Percentiles rank a stretch among this genome's conserved stretches.
Conservation (phyloP, 2,329 filamentous ascomycete species). For the Colletotrichum horii region DNA sequence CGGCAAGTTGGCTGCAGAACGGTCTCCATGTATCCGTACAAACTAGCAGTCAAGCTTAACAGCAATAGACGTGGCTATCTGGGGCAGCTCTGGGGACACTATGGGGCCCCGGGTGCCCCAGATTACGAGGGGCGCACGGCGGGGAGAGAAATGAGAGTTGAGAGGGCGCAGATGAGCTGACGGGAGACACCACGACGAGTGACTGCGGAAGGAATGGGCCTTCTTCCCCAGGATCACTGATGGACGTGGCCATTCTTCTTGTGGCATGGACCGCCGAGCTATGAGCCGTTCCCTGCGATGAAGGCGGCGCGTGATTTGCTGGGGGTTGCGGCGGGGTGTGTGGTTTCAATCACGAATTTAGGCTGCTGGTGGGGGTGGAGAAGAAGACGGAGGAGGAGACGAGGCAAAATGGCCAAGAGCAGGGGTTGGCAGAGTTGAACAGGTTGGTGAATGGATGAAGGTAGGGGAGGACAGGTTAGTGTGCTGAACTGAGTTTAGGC, state of each 20-base stretch:
- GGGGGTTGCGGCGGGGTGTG: neutral
- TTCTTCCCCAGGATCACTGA: neutral
- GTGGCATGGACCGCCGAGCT: neutral
- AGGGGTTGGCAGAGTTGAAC: neutral
- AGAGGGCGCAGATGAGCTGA: neutral
- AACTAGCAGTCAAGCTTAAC: constrained; percentile 1
- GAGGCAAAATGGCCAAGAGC: constrained; percentile 5
- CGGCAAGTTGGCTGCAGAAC: neutral
- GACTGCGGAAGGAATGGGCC: neutral
- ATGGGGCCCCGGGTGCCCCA: constrained; percentile 6
- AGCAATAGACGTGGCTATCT: constrained; percentile 4
- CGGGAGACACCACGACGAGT: neutral
- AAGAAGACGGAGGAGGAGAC: neutral
- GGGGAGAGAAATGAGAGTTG: neutral
- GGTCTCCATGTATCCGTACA: neutral
- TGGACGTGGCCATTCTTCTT: constrained; percentile 2
- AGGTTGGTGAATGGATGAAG: neutral
- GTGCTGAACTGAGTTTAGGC: constrained; percentile 4
- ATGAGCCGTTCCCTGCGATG: constrained; percentile 1
- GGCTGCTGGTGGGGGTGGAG: constrained; percentile 6
- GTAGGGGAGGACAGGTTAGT: neutral
- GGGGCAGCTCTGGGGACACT: neutral
- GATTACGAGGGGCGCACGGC: neutral
- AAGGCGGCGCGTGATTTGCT: constrained; percentile 1
- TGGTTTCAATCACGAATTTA: constrained; percentile 2